Evolutionary conservation across 176 grass and related monocot genomes (phyloP).

Genomic region (Phragmites australis): DNA sequence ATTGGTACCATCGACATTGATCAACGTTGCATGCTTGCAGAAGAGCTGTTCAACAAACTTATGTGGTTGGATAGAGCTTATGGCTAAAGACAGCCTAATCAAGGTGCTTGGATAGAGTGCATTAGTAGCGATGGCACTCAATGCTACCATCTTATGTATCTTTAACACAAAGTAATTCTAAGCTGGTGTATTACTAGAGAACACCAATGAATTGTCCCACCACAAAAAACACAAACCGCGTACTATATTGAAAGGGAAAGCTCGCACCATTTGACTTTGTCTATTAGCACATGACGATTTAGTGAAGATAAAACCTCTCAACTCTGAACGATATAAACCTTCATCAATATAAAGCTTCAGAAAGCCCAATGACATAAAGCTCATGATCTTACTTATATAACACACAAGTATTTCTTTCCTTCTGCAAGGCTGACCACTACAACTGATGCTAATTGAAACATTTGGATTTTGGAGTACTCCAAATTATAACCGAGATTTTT

Average conservation of each 20-base stretch:
- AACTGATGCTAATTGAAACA: neutral
- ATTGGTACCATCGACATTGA: neutral
- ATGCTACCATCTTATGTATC: neutral
- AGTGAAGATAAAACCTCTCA: slow-evolving; percentile 17
- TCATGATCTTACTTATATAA: neutral
- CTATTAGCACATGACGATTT: neutral
- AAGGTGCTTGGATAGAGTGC: neutral
- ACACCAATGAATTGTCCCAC: neutral
- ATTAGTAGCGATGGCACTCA: neutral
- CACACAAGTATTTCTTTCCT: neutral
- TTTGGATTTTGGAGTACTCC: neutral
- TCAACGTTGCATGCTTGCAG: neutral
- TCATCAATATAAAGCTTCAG: neutral
- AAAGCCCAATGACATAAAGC: neutral
- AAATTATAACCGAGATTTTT: neutral
- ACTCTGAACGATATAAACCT: neutral
- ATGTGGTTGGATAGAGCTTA: neutral
- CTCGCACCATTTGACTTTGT: neutral
- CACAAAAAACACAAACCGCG: neutral
- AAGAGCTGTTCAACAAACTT: neutral
- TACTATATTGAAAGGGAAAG: neutral
- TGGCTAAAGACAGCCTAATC: neutral
- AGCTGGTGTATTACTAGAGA: neutral
- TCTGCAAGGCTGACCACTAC: neutral
- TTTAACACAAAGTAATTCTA: neutral